Percentiles rank a stretch among this genome's conserved stretches.
Evolutionary conservation across 805 yeast genomes (phyloP).

Genomic region (Yarrowia sp.): DNA sequence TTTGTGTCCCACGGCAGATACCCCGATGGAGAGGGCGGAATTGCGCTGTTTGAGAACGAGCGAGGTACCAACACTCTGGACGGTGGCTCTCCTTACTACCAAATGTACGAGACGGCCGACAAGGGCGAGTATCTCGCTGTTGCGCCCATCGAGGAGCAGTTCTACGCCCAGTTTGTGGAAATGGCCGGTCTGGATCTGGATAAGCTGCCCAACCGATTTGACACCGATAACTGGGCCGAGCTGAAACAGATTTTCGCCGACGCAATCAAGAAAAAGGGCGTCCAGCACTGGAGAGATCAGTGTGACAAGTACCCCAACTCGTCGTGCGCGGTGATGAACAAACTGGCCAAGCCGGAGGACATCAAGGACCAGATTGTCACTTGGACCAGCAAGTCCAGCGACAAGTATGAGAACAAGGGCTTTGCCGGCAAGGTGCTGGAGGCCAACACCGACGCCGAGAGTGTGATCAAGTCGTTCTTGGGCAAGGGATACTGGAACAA

Average conservation of each 20-base stretch:
- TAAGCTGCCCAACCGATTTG: slow-evolving; percentile 11
- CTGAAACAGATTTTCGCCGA: neutral
- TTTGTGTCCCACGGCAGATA: slow-evolving; percentile 25
- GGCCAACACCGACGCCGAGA: neutral
- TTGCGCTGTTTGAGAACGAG: slow-evolving; percentile 15
- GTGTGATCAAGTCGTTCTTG: neutral
- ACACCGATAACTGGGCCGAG: slow-evolving; percentile 10
- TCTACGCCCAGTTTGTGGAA: slow-evolving; percentile 25
- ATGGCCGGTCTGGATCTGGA: slow-evolving; percentile 24
- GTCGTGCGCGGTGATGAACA: slow-evolving; percentile 17
- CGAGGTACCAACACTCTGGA: slow-evolving; percentile 28
- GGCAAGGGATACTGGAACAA: slow-evolving; percentile 17
- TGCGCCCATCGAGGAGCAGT: slow-evolving; percentile 29
- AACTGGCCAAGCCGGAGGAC: slow-evolving; percentile 4
- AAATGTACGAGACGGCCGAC: slow-evolving; percentile 27
- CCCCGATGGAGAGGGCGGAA: slow-evolving; percentile 11
- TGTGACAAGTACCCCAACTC: slow-evolving; percentile 23
- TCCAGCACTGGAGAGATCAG: slow-evolving; percentile 19
- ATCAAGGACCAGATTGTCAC: slow-evolving; percentile 24
- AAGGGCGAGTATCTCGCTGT: slow-evolving; percentile 27
- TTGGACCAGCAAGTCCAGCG: neutral
- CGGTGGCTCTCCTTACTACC: slow-evolving; percentile 28
- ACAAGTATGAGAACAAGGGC: neutral
- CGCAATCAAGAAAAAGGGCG: neutral
- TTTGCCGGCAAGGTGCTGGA: slow-evolving; percentile 8